Evolutionary conservation across 345 rosid species (phyloP).

Genomic region (Populus tremula): DNA sequence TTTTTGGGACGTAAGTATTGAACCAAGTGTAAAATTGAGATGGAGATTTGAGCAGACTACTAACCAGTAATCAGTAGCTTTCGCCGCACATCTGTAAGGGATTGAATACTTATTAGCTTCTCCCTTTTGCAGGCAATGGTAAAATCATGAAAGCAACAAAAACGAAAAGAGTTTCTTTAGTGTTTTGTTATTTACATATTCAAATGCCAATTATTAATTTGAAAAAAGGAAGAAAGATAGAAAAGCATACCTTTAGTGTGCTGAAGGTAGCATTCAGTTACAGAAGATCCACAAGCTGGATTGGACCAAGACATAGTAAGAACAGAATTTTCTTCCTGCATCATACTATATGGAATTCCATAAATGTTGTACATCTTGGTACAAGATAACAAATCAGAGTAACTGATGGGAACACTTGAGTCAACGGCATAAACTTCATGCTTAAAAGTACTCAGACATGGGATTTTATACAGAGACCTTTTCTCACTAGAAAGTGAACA

Average conservation of each 20-base stretch:
- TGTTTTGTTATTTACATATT: neutral
- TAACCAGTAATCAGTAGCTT: neutral
- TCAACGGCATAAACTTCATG: neutral
- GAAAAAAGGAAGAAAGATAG: neutral
- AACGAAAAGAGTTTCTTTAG: neutral
- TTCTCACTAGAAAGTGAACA: neutral
- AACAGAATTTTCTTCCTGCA: accelerated
- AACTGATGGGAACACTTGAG: neutral
- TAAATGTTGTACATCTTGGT: constrained; percentile 10
- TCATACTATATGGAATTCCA: neutral
- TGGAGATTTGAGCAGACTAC: neutral
- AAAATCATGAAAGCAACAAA: neutral
- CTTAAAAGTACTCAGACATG: neutral
- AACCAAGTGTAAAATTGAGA: neutral
- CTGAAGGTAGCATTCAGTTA: neutral
- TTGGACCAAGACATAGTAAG: constrained; percentile 1
- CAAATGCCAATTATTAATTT: neutral
- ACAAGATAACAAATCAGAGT: neutral
- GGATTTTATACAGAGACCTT: accelerated
- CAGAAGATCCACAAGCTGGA: neutral
- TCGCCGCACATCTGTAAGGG: neutral
- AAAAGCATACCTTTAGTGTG: neutral
- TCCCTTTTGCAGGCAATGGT: neutral
- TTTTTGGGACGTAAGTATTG: neutral
- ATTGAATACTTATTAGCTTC: neutral